Evolutionary conservation across 495 filamentous ascomycete species (phyloP), one percentile per base, ranked within the genome.

Genomic region (Daldinia vernicosa): DNA sequence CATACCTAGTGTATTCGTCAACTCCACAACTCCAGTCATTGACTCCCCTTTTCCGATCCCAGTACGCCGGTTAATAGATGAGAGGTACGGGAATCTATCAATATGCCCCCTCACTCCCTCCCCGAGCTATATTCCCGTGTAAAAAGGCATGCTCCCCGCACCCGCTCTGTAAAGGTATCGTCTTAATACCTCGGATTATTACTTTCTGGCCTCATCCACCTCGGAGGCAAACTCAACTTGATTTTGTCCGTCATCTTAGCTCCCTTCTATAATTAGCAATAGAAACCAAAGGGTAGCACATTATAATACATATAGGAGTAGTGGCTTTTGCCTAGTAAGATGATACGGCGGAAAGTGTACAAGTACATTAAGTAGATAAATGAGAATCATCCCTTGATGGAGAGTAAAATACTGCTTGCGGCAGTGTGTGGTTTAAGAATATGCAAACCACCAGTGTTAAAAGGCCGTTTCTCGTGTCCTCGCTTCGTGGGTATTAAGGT

Each of bases 251-350:
- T 24, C 43, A 24, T 47, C 19, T 26, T 57, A 14, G 9, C 8
- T 22, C 30, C n/a, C 30, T 39, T 24, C 17, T 57, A 45, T 39
- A 8, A 51, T 19, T 54, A 30, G 4, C 32, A 37, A 40, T 11
- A 28, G 64, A 24, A 30, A 26, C 14, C 39, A 65, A 72, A 15
- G 27, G 32, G 50, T 66, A 40, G 32, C 28, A 55, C 45, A 69
- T 66, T 73, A 73, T 66, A 45, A 22, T 66, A 40, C 63, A 57
- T 56, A 65, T 68, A 64, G 27, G 17, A 51, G 24, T 54, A 47
- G 55, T 54, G 50, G 47, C 35, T 32, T 60, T 62, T 26, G 63
- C 35, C 35, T 26, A 12, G 28, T 71, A 32, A 43, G 50, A 66
- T 61, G 24, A 24, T 50, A 51, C 11, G 14, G 35, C 39, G 33